Percentiles rank a stretch among this genome's conserved stretches.
Conservation (phyloP, 2,329 filamentous ascomycete species). For the Exophiala oligosperma region DNA sequence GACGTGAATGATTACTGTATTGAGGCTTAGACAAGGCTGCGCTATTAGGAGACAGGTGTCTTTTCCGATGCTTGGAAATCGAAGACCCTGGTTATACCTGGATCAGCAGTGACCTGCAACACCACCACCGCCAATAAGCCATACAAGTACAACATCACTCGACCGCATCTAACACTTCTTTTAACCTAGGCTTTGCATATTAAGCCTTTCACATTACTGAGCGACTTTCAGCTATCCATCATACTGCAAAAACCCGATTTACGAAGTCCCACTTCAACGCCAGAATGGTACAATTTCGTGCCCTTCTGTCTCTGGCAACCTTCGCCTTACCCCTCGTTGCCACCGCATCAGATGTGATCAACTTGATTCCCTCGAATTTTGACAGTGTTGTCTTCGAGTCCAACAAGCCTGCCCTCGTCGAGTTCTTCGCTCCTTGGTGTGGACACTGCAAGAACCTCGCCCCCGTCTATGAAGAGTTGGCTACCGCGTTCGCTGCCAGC, state of each 20-base stretch:
- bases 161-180: too few species aligned
- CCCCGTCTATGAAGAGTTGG: constrained; percentile 91
- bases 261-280: not conserved
- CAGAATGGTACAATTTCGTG: constrained; percentile 19
- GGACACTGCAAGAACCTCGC: constrained; percentile 98
- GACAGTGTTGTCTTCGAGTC: constrained; percentile 85
- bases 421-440: constrained; percentile 99
- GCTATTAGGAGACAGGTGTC: constrained; percentile 11
- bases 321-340: constrained; percentile 55
- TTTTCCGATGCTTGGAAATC: constrained; percentile 20
- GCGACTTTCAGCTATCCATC: too few species aligned
- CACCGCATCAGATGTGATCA: constrained; percentile 80
- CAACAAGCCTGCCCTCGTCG: constrained; percentile 91
- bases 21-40: constrained; percentile 10
- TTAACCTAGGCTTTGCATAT: too few species aligned
- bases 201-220: not conserved
- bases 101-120: not conserved
- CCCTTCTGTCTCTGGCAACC: constrained; percentile 27
- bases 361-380: constrained; percentile 88
- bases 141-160: too few species aligned
- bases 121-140: not conserved
- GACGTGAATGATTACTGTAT: not conserved
- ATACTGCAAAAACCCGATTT: too few species aligned
- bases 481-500: constrained; percentile 68
- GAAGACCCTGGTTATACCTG: not conserved